phyloP scores from a whole-genome alignment of 306 rosid species.

The Lathyrus sativus region DNA sequence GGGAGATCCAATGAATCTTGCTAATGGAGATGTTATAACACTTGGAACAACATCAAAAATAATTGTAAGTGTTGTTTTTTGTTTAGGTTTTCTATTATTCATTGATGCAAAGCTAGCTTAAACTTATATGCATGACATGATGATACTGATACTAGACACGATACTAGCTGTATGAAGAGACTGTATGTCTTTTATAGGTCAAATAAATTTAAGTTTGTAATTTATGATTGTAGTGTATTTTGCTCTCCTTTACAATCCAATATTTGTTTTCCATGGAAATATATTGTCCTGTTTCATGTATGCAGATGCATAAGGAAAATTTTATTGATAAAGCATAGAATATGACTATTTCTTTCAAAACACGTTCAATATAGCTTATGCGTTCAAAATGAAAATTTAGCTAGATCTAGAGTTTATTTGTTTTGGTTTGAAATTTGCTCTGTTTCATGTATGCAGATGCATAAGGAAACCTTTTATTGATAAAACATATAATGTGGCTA shows the following conservation, averaged over 20 bases:
- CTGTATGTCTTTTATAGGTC: conserved; percentile 26
- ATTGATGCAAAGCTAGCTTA: conserved; percentile 31
- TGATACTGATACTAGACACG: not conserved
- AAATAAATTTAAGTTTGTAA: conserved; percentile 24
- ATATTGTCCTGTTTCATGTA: not conserved
- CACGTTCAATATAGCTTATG: conserved; percentile 13
- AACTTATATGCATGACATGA: conserved; percentile 7
- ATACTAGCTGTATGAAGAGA: conserved; percentile 27
- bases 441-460: no score
- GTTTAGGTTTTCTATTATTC: conserved; percentile 20
- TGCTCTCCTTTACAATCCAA: conserved; percentile 14
- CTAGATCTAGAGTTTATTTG: conserved; percentile 3
- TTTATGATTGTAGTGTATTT: conserved; percentile 29
- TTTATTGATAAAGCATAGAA: conserved; percentile 20
- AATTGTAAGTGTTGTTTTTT: conserved; percentile 53
- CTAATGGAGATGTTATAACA: conserved; percentile 83
- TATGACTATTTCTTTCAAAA: conserved; percentile 15
- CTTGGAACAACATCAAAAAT: conserved; percentile 89
- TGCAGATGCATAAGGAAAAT: not conserved
- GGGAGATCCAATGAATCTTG: conserved; percentile 75
- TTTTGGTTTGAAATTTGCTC: not conserved
- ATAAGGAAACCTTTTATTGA: no score
- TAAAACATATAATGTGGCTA: no score
- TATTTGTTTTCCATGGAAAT: not conserved
- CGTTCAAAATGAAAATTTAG: conserved; percentile 14